A percentile compares a stretch with the other conserved stretches of the same genome.
Conservation (phyloP, 2,329 filamentous ascomycete genomes). For the Colletotrichum zoysiae region DNA sequence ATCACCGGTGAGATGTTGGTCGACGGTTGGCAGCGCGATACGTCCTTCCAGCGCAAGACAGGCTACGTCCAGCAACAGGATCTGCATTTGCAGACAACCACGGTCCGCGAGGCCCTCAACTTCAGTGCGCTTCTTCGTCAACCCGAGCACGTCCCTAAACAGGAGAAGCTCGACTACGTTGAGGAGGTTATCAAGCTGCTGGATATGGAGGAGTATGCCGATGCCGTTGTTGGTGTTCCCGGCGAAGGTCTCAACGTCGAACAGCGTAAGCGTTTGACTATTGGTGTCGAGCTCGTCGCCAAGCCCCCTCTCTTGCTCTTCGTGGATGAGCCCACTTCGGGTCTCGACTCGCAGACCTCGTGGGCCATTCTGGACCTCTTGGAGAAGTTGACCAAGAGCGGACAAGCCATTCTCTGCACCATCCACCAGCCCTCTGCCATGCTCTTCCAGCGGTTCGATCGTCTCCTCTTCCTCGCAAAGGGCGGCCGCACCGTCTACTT, state of each 20-base stretch:
- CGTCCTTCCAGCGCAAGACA: slow-evolving; percentile 90
- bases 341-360: slow-evolving; percentile 91
- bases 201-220: slow-evolving; percentile 90
- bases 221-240: slow-evolving; percentile 90
- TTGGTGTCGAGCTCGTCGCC: slow-evolving; percentile 94
- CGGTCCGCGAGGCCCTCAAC: slow-evolving; percentile 87
- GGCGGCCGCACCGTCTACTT: slow-evolving; percentile 87
- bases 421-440: slow-evolving; percentile 98
- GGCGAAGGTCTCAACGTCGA: slow-evolving; percentile 85
- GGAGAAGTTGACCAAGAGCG: slow-evolving; percentile 88
- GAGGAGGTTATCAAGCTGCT: slow-evolving; percentile 91
- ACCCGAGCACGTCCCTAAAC: slow-evolving; percentile 76
- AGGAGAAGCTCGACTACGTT: slow-evolving; percentile 88
- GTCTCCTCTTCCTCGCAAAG: slow-evolving; percentile 80
- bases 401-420: slow-evolving; percentile 95
- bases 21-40: slow-evolving; percentile 75
- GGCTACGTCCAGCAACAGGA: slow-evolving; percentile 95
- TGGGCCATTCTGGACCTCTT: slow-evolving; percentile 92
- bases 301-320: slow-evolving; percentile 92
- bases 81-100: slow-evolving; percentile 85
- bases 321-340: slow-evolving; percentile 94
- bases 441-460: slow-evolving; percentile 91
- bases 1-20: slow-evolving; percentile 86
- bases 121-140: slow-evolving; percentile 91
- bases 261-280: slow-evolving; percentile 83